These are phyloP conservation scores for Hypomontagnella submonticulosa DNA, from an alignment of 495 filamentous ascomycete genomes.

Conservation along the genomic window DNA sequence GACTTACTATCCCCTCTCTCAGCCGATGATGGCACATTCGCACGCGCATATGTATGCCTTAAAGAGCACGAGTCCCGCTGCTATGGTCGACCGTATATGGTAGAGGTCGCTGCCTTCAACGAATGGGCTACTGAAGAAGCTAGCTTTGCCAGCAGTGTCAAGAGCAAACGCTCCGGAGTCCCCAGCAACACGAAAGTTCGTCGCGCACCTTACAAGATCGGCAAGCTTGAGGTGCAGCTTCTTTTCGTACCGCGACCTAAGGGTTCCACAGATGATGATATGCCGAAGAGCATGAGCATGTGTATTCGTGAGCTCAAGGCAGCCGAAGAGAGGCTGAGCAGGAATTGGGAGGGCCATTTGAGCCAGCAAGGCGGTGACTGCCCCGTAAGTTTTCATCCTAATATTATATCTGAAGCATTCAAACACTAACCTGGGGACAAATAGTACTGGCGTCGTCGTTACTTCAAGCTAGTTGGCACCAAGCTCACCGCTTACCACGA, in stretches of 20 bases:
- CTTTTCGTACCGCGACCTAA: slow-evolving; percentile 93
- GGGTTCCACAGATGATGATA: slow-evolving; percentile 89
- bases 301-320: slow-evolving; percentile 92
- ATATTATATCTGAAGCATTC: not conserved
- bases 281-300: slow-evolving; percentile 98
- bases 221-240: slow-evolving; percentile 91
- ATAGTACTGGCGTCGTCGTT: slow-evolving; percentile 96
- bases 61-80: slow-evolving; percentile 89
- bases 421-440: slow-evolving; percentile 42
- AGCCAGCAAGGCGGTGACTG: slow-evolving; percentile 98
- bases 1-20: slow-evolving; percentile 87
- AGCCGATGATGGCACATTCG: slow-evolving; percentile 91
- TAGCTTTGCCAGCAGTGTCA: slow-evolving; percentile 74
- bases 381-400: slow-evolving; percentile 73
- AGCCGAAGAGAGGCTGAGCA: slow-evolving; percentile 76
- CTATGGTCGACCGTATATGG: slow-evolving; percentile 85
- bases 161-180: slow-evolving; percentile 76
- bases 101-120: slow-evolving; percentile 93
- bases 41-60: slow-evolving; percentile 88
- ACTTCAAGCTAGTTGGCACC: slow-evolving; percentile 91
- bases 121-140: slow-evolving; percentile 95
- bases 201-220: slow-evolving; percentile 91
- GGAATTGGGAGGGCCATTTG: slow-evolving; percentile 85
- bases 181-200: slow-evolving; percentile 68
- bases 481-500: slow-evolving; percentile 97